Conservation (phyloP, 2,329 filamentous ascomycete species). For the Epichloe sp. region DNA sequence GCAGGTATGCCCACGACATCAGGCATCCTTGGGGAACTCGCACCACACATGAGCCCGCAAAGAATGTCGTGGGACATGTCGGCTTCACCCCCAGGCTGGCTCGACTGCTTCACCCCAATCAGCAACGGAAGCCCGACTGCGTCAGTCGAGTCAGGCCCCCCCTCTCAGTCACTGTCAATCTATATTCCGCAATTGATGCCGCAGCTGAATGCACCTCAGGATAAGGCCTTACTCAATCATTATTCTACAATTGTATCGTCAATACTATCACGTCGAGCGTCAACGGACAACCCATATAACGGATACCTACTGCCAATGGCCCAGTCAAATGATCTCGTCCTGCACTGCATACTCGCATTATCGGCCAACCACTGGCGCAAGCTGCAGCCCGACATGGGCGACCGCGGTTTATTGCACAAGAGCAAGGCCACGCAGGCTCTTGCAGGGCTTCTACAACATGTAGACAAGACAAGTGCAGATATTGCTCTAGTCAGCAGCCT, state of each 20-base stretch:
- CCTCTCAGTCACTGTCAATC: slow-evolving; percentile 12
- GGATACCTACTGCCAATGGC: slow-evolving; percentile 20
- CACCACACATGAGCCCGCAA: slow-evolving; percentile 10
- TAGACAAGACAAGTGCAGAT: slow-evolving; percentile 18
- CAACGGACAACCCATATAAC: slow-evolving; percentile 18
- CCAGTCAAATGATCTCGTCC: slow-evolving; percentile 18
- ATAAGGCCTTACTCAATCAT: slow-evolving; percentile 21
- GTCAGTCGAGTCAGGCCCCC: slow-evolving; percentile 9
- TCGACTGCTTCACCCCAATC: slow-evolving; percentile 13
- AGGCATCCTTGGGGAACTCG: slow-evolving; percentile 6
- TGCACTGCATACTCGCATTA: slow-evolving; percentile 20
- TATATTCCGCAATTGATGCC: slow-evolving; percentile 19
- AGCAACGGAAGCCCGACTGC: slow-evolving; percentile 14
- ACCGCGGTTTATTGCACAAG: slow-evolving; percentile 18
- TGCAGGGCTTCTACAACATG: slow-evolving; percentile 20
- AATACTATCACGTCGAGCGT: slow-evolving; percentile 18
- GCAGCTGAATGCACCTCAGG: slow-evolving; percentile 15
- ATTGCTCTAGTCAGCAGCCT: slow-evolving; percentile 27
- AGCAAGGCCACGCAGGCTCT: slow-evolving; percentile 19
- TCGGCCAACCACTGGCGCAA: slow-evolving; percentile 23
- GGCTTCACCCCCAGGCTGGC: slow-evolving; percentile 12
- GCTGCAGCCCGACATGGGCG: slow-evolving; percentile 17
- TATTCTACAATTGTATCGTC: slow-evolving; percentile 21
- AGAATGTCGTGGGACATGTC: slow-evolving; percentile 12
- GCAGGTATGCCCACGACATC: slow-evolving; percentile 2